Percentiles rank a stretch among this genome's conserved stretches.
phyloP scores from a whole-genome alignment of 2,329 filamentous ascomycete species.

The Ophiognomonia clavigignenti-juglandacearum region DNA sequence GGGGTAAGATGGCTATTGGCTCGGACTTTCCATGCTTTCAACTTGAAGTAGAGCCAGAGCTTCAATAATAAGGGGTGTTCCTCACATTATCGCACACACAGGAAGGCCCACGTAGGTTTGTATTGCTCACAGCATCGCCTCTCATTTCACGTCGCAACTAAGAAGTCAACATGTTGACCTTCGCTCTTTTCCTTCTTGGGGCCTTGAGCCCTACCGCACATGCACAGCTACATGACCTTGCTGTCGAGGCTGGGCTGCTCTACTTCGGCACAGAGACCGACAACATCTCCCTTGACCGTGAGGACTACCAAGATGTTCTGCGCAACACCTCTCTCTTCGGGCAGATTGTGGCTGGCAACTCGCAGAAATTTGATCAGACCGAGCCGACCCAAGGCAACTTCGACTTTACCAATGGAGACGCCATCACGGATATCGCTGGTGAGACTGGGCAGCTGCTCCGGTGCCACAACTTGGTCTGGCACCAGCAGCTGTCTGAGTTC shows the following conservation, averaged over 20 bases:
- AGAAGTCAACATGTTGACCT: too few relatives aligned
- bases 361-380: constrained; percentile 59
- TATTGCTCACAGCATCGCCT: too few relatives aligned
- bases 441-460: constrained; percentile 47
- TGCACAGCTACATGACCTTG: constrained; percentile 16
- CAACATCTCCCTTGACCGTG: constrained; percentile 49
- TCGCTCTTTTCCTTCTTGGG: too few relatives aligned
- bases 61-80: too few relatives aligned
- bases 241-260: constrained; percentile 10
- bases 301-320: constrained; percentile 50
- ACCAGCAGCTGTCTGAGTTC: constrained; percentile 50
- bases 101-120: too few relatives aligned
- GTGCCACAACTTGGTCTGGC: constrained; percentile 57
- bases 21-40: too few relatives aligned
- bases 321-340: constrained; percentile 55
- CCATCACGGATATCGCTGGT: constrained; percentile 42
- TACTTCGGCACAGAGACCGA: constrained; percentile 65
- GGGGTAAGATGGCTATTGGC: too few relatives aligned
- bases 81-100: too few relatives aligned
- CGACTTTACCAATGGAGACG: constrained; percentile 53
- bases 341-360: constrained; percentile 59
- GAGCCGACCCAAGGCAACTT: constrained; percentile 54
- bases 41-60: too few relatives aligned
- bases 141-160: too few relatives aligned
- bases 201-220: too few relatives aligned